Conservation (phyloP, 139 green algal species). For the Marvania coccoides region DNA sequence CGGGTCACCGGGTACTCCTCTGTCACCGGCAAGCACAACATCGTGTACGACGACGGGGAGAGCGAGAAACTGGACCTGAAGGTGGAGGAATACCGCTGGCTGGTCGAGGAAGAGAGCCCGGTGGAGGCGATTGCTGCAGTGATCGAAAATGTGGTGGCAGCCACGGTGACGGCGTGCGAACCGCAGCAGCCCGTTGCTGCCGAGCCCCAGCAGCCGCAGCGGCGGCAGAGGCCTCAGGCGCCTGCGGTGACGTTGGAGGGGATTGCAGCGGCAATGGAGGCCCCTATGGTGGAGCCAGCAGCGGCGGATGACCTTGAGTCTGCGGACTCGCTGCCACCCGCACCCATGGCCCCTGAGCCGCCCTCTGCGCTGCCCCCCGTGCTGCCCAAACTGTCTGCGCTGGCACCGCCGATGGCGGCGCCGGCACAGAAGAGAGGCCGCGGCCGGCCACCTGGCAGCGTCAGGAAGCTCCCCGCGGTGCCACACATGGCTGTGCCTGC, state of each 20-base stretch:
- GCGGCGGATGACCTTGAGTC: neutral
- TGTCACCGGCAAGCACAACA: conserved; percentile 41
- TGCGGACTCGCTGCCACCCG: no score
- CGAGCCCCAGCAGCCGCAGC: neutral
- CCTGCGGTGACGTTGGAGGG: neutral
- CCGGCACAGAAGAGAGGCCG: no score
- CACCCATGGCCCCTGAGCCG: conserved; percentile 5
- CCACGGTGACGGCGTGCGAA: neutral
- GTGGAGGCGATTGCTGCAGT: neutral
- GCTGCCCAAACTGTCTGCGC: neutral
- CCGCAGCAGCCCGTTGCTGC: neutral
- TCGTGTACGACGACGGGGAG: conserved; percentile 71
- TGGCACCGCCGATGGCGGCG: no score
- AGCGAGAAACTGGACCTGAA: conserved; percentile 45
- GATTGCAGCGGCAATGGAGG: neutral
- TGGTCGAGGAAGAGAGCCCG: neutral
- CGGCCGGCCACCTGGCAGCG: no score
- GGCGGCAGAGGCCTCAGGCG: neutral
- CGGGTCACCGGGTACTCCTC: conserved; percentile 55
- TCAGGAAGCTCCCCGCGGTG: no score
- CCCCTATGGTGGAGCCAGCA: neutral
- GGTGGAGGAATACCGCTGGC: conserved; percentile 21
- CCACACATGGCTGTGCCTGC: no score
- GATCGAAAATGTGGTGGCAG: neutral
- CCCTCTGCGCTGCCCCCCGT: conserved; percentile 7